Evolutionary conservation across 495 filamentous ascomycete genomes (phyloP), one percentile per base, ranked within the genome.

Genomic region (Hypoxylon rickii): DNA sequence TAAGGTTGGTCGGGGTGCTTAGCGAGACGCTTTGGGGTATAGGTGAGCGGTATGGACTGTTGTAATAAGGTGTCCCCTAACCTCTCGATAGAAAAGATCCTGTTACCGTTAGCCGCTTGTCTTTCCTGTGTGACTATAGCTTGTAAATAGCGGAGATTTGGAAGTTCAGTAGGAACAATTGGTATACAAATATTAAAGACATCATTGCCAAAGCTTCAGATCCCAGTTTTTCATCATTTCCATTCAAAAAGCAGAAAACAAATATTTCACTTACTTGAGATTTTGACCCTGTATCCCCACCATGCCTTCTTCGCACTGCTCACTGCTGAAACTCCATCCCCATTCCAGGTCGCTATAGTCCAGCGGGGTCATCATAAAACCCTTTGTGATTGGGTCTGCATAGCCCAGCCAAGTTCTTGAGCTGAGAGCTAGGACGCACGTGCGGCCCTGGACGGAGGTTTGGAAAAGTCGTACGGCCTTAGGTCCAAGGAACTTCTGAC

Each of bases 391-490:
- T 1, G 87, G 82, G 57, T 96, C 88, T 0, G 89, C 85, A 66
- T 97, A 99, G 22, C 91, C 91, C 13, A 99, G 73, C 92, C 92
- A 97, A 8, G 95, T 87, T 37, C 92, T 85, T 29, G 90, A 91
- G 66, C 89, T 96, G 22, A 97, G 77, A 3, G 92, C 94, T 43
- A 99, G 77, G 10, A 97, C 89, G n/a, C 92, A 89, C 0, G 89
- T 81, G 66, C 90, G 85, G 18, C 85, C 87, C 68, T 92, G 87
- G 7, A 94, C 90, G 8, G 88, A 85, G 1, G 94, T 91, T 58
- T 86, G 83, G 67, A 95, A 96, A 1, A 98, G 81, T 58, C 88
- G 89, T 18, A 92, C 89, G 12, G 90, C 84, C 59, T 90, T 91
- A 1, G 89, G 89, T 1, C 95, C 95, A 13, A 99, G 79, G 70